Evolutionary conservation across 2,329 filamentous ascomycete genomes (phyloP), one percentile per base, ranked within the genome.

Genomic region (Fusarium sulawesiense): DNA sequence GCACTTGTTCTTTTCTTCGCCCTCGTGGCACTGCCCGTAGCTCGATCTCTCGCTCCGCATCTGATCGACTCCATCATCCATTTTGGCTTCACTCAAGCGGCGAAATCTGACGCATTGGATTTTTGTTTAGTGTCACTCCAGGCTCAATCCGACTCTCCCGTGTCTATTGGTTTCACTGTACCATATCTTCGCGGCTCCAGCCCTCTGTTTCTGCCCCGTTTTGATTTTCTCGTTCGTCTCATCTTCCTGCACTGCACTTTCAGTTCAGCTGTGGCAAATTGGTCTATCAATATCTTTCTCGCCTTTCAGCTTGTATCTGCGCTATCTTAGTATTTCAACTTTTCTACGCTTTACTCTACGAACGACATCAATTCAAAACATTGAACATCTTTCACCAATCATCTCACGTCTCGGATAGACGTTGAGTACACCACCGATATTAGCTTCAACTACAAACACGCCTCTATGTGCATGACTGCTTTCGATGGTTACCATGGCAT

Each of bases 81-180:
- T 60, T 32, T 50, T 55, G 41, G 34, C 44, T 54, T 68, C 41
- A 25, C 23, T 42, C 47, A 65, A 56, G 63, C 58, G 67, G 54
- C 67, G 23, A 68, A 45, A 60, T 44, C 62, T 64, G 59, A 71
- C 67, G 58, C 67, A 60, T 46, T 50, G 30, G 44, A 57, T 48
- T 41, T 41, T 25, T 46, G 4, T 30, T 30, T 44, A 23, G 42
- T 13, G 41, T 64, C 58, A 45, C 20, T 40, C 13, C 13, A 30
- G 44, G 40, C 10, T 62, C 18, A 37, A 18, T 42, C 41, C 40
- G 29, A 23, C 48, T n/a, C n/a, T 67, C 25, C n/a, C 16, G 44
- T 42, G 42, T 18, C 25, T 18, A 18, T 25, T 47, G 16, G 54
- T 21, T 37, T n/a, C 18, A 37, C 29, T 34, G 21, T 27, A 12